These are phyloP conservation scores for Breviolum minutum DNA, from an alignment of 73 alveolate species.

Conservation along the genomic window DNA sequence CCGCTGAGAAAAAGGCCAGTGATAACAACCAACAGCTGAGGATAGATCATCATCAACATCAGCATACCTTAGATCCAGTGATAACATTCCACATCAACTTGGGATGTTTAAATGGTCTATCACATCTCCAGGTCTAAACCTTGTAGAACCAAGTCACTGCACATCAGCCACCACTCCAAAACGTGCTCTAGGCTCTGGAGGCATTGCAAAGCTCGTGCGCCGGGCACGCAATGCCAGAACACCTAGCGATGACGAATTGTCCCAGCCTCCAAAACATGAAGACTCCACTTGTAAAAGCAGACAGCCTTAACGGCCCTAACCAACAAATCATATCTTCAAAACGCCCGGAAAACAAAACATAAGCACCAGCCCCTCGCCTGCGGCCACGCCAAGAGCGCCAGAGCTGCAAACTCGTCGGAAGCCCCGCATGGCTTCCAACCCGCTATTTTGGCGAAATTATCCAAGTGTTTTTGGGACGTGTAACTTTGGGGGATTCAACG, in stretches of 20 bases:
- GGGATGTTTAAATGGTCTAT: background rate
- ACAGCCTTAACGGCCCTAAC: no score
- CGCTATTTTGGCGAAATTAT: no score
- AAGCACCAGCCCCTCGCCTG: background rate
- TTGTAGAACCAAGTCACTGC: slow-evolving; percentile 19
- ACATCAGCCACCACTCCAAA: slow-evolving; percentile 77
- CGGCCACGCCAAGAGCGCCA: slow-evolving; percentile 34
- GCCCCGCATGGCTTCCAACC: no score
- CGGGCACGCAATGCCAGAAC: slow-evolving; percentile 32
- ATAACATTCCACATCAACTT: background rate
- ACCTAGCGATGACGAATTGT: background rate
- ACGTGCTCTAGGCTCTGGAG: slow-evolving; percentile 42
- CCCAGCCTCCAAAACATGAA: background rate
- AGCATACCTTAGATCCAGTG: slow-evolving; percentile 1
- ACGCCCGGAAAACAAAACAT: no score
- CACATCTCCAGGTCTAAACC: background rate
- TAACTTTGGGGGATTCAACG: no score
- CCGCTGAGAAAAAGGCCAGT: background rate
- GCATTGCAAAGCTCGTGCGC: slow-evolving; percentile 26
- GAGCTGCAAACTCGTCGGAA: slow-evolving; percentile 38
- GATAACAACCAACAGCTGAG: background rate
- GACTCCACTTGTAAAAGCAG: no score
- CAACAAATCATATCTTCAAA: no score
- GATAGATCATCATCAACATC: slow-evolving; percentile 7
- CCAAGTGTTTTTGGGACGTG: no score